Evolutionary conservation across 2,329 filamentous ascomycete genomes (phyloP), one percentile per base, ranked within the genome.

Genomic region (Plectosphaerella sp.): DNA sequence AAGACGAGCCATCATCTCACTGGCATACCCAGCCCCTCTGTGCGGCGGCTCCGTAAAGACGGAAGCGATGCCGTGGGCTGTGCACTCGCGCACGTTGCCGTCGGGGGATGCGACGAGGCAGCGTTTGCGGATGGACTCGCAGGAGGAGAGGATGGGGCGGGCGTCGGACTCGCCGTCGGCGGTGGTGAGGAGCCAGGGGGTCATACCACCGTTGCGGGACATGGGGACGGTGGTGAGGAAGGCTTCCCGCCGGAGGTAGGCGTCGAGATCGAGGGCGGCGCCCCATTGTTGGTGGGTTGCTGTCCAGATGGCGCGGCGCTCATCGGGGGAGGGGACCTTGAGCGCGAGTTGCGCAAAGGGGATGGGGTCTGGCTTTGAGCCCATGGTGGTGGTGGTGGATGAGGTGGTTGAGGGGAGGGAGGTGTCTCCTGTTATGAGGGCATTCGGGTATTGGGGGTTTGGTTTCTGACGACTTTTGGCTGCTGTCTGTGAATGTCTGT

Each of bases 21-120:
- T 80, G 1, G 89, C 91, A 69, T 96, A 96, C 18, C 89, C 88
- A 58, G 78, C 79, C 4, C 87, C 85, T 52, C 90, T 73, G 65
- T 83, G 83, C 60, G 82, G 74, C 1, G 82, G 78, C 41, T 83
- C 79, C 4, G 86, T 91, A 66, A 86, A 94, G n/a, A 95, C 91
- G 54, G 86, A 89, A 14, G 85, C 89, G 52, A 95, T 80, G 5
- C 88, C 91, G 69, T 96, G 86, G 15, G 83, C 82, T 10, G 83
- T 72, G 2, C 78, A 81, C 45, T 89, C 83, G 6, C 63, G 61
- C 35, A 69, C 62, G 37, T 59, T 57, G 45, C 69, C 68, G 6
- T 68, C 62, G 0, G 63, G 62, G 16, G 57, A 58, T 33, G 73
- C 69, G 36, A 79, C 69, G 4, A 86, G 62, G 5, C 80, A 79